Conservation (phyloP, 495 filamentous ascomycete species). For the Mytilinidion resinicola region DNA sequence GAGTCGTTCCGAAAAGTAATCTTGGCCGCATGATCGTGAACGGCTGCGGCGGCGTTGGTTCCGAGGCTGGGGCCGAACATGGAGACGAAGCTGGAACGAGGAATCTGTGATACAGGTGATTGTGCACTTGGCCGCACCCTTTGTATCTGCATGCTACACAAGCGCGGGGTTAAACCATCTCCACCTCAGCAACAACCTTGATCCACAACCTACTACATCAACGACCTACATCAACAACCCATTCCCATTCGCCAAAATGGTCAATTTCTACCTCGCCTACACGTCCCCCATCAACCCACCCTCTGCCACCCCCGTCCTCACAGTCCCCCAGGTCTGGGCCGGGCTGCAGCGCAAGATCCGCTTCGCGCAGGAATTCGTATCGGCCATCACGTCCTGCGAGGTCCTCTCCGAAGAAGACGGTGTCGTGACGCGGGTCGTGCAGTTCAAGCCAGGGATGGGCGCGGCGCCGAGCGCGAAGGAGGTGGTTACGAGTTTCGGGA, state of each 20-base stretch:
- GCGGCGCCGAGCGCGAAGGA: slow-evolving; percentile 16
- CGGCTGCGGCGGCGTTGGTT: background rate
- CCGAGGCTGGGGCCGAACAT: no score
- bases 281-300: slow-evolving; percentile 49
- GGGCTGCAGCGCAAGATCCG: slow-evolving; percentile 47
- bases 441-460: slow-evolving; percentile 14
- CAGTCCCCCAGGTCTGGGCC: slow-evolving; percentile 44
- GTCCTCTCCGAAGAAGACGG: slow-evolving; percentile 36
- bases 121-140: no score
- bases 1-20: background rate
- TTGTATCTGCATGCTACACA: no score
- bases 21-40: background rate
- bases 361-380: slow-evolving; percentile 47
- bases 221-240: no score
- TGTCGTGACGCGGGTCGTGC: slow-evolving; percentile 13
- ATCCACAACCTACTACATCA: no score
- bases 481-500: slow-evolving; percentile 22
- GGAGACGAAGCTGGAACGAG: no score
- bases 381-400: slow-evolving; percentile 41
- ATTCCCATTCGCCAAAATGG: slow-evolving; percentile 26
- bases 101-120: no score
- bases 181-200: no score
- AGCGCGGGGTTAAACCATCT: no score
- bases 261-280: slow-evolving; percentile 43
- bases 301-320: slow-evolving; percentile 38